Percentiles rank a stretch among this genome's conserved stretches.
Conservation (phyloP, 2,329 filamentous ascomycete species). For the Aspergillus intermedius region DNA sequence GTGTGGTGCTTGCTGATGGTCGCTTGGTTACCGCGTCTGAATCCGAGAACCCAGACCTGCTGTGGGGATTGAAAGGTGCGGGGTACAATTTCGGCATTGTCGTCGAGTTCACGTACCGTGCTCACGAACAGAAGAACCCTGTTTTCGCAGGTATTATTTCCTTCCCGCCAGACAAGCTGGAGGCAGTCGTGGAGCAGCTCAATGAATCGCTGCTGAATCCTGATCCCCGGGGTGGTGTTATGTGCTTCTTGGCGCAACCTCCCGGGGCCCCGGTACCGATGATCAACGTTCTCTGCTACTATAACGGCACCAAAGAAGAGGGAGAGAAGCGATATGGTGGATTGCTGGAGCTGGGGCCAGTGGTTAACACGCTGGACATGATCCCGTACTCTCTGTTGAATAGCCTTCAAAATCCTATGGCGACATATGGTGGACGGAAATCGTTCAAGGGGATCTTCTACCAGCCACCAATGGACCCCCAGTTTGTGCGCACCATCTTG, state of each 20-base stretch:
- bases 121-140: slow-evolving; percentile 24
- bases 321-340: slow-evolving; percentile 31
- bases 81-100: slow-evolving; percentile 43
- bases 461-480: slow-evolving; percentile 34
- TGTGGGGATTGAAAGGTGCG: slow-evolving; percentile 44
- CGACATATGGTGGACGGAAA: slow-evolving; percentile 34
- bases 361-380: slow-evolving; percentile 32
- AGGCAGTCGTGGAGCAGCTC: slow-evolving; percentile 15
- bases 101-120: slow-evolving; percentile 39
- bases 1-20: slow-evolving; percentile 38
- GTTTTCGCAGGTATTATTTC: slow-evolving; percentile 31
- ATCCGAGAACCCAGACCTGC: slow-evolving; percentile 42
- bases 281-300: slow-evolving; percentile 27
- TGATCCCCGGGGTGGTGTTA: slow-evolving; percentile 46
- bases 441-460: slow-evolving; percentile 43
- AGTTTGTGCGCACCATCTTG: slow-evolving; percentile 26
- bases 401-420: slow-evolving; percentile 30
- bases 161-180: slow-evolving; percentile 19
- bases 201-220: slow-evolving; percentile 50
- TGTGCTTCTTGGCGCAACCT: slow-evolving; percentile 24
- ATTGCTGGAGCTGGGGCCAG: slow-evolving; percentile 32
- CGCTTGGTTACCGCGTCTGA: slow-evolving; percentile 34
- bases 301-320: slow-evolving; percentile 33
- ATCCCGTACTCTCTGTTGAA: slow-evolving; percentile 41
- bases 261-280: slow-evolving; percentile 25